Evolutionary conservation across 306 rosid genomes (phyloP).

Genomic region (Pterocarpus macrocarpus): DNA sequence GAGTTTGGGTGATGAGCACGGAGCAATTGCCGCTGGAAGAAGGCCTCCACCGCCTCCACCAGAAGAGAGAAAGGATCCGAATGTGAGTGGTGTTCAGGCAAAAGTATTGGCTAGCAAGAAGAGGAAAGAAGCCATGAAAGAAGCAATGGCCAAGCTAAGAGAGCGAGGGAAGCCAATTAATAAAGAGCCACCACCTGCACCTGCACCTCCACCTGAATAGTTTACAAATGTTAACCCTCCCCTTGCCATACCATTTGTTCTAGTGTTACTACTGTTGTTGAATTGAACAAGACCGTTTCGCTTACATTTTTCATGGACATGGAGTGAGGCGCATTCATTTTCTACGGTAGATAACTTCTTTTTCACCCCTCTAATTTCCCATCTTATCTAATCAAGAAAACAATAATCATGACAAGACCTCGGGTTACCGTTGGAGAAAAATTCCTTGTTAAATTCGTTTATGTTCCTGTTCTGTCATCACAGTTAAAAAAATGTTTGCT

Average conservation of each 20-base stretch:
- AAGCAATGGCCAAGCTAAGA: slow-evolving; percentile 65
- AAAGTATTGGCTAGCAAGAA: slow-evolving; percentile 87
- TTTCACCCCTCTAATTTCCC: background rate
- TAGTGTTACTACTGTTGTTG: slow-evolving; percentile 5
- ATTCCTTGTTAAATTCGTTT: background rate
- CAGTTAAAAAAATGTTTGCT: background rate
- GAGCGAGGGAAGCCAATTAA: slow-evolving; percentile 63
- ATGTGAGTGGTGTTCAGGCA: slow-evolving; percentile 78
- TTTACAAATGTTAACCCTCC: slow-evolving; percentile 27
- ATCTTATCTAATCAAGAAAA: background rate
- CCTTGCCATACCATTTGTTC: slow-evolving; percentile 13
- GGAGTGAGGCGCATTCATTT: background rate
- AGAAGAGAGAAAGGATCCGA: slow-evolving; percentile 80
- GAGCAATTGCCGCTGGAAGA: slow-evolving; percentile 74
- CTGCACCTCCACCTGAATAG: slow-evolving; percentile 43
- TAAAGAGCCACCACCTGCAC: slow-evolving; percentile 1
- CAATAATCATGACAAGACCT: background rate
- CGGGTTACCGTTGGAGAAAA: background rate
- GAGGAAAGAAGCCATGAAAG: slow-evolving; percentile 95
- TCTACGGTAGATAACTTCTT: background rate
- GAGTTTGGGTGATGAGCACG: slow-evolving; percentile 47
- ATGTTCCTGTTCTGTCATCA: background rate
- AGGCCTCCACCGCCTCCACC: slow-evolving; percentile 82
- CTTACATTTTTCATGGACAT: background rate
- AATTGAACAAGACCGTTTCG: slow-evolving; percentile 1